Conservation (phyloP, 805 yeast genomes). For the Ogataea polymorpha region DNA sequence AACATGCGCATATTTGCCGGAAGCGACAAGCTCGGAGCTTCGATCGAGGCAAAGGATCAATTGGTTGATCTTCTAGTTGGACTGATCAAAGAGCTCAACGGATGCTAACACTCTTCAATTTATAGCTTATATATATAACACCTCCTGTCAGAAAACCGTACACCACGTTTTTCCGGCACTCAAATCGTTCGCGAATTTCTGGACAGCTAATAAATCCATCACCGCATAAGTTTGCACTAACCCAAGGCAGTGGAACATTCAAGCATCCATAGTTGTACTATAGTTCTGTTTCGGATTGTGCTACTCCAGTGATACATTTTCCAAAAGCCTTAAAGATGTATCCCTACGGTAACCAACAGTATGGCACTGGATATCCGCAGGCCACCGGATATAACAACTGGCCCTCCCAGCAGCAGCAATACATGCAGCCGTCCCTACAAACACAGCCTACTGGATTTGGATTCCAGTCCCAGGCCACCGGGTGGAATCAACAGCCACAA, state of each 20-base stretch:
- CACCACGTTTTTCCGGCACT: not conserved
- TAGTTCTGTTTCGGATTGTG: not conserved
- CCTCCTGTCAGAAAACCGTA: constrained; percentile 2
- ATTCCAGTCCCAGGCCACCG: constrained; percentile 20
- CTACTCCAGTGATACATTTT: not conserved
- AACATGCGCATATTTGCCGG: constrained; percentile 33
- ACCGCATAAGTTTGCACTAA: not conserved
- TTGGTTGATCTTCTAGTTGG: constrained; percentile 25
- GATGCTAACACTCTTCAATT: constrained; percentile 14
- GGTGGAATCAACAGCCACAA: constrained; percentile 13
- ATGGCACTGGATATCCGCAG: constrained; percentile 24
- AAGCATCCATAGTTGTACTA: not conserved
- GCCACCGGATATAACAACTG: constrained; percentile 26
- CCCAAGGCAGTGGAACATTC: not conserved
- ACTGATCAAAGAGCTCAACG: constrained; percentile 25
- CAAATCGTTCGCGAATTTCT: constrained; percentile 10
- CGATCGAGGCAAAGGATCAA: constrained; percentile 17
- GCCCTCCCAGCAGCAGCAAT: constrained; percentile 34
- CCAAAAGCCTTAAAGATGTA: constrained; percentile 18
- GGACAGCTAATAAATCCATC: constrained; percentile 16
- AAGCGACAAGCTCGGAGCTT: constrained; percentile 11
- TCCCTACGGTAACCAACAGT: constrained; percentile 26
- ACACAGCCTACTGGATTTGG: constrained; percentile 42
- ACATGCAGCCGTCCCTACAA: constrained; percentile 16
- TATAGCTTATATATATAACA: not conserved